Conservation (phyloP, 1,284 basidiomycete species). For the Apiotrichum mycotoxinovorans region DNA sequence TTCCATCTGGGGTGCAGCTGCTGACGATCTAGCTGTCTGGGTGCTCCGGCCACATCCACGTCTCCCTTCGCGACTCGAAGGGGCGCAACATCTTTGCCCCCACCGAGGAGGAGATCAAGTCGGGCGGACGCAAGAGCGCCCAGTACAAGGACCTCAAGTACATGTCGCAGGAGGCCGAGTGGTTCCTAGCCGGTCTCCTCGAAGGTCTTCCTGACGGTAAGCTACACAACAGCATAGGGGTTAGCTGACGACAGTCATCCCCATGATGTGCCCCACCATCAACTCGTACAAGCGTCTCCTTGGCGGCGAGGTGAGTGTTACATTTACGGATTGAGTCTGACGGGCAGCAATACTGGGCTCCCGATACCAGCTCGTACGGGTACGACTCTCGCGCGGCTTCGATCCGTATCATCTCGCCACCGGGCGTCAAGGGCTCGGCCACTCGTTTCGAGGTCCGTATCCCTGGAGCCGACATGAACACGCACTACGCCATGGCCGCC, state of each 20-base stretch:
- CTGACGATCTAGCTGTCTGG: conserved; percentile 66
- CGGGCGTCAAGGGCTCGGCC: conserved; percentile 70
- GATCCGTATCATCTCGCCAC: conserved; percentile 85
- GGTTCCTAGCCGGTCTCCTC: conserved; percentile 86
- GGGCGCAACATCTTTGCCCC: conserved; percentile 76
- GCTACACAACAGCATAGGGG: conserved; percentile 21
- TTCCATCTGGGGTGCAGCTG: background rate
- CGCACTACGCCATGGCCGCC: conserved; percentile 80
- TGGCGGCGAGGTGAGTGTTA: conserved; percentile 66
- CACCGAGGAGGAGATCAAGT: conserved; percentile 56
- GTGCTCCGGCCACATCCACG: conserved; percentile 89
- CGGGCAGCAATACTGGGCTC: conserved; percentile 77
- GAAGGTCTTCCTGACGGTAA: conserved; percentile 82
- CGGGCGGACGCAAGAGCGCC: conserved; percentile 64
- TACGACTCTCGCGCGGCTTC: conserved; percentile 92
- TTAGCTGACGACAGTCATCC: conserved; percentile 40
- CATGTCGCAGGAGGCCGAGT: conserved; percentile 79
- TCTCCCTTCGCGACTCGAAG: conserved; percentile 68
- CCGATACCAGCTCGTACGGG: conserved; percentile 80
- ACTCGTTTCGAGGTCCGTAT: conserved; percentile 87
- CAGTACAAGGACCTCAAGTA: conserved; percentile 75
- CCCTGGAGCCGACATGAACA: conserved; percentile 89
- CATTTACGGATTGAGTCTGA: background rate
- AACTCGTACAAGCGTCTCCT: conserved; percentile 97
- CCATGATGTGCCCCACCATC: conserved; percentile 77